A percentile compares a stretch with the other conserved stretches of the same genome.
phyloP scores from a whole-genome alignment of 345 rosid genomes.

The Lepidium sativum region DNA sequence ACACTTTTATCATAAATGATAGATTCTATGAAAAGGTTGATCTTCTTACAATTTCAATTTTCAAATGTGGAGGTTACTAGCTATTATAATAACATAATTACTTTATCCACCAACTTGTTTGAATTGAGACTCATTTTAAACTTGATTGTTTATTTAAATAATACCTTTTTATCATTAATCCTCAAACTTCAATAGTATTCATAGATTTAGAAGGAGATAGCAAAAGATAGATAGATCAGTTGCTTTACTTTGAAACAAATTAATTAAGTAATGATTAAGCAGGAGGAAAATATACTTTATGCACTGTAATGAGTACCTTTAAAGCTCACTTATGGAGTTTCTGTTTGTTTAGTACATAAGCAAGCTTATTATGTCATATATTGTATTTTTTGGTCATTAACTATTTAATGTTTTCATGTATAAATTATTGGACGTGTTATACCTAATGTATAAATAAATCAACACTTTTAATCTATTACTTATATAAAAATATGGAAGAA shows the following conservation, averaged over 20 bases:
- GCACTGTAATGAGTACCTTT: conserved; percentile 22
- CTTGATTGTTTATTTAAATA: neutral
- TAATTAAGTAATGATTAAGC: neutral
- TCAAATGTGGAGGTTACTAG: neutral
- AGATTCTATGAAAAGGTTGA: neutral
- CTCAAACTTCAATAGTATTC: neutral
- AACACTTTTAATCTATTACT: neutral
- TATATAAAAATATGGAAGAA: neutral
- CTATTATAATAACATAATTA: neutral
- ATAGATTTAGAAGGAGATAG: neutral
- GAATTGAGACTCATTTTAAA: neutral
- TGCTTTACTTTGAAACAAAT: conserved; percentile 18
- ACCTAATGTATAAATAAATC: neutral
- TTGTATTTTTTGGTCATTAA: neutral
- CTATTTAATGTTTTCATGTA: neutral
- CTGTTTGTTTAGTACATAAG: neutral
- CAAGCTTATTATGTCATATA: conserved; percentile 5
- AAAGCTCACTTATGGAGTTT: conserved; percentile 18
- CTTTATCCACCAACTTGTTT: conserved; percentile 5
- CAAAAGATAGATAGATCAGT: neutral
- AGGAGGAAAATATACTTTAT: neutral
- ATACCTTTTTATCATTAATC: conserved; percentile 1
- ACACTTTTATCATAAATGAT: neutral
- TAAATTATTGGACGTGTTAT: neutral
- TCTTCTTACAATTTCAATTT: neutral